Base-by-base conservation (phyloP, 139 green algal genomes). In the Edaphochlamys debaryana region DNA sequence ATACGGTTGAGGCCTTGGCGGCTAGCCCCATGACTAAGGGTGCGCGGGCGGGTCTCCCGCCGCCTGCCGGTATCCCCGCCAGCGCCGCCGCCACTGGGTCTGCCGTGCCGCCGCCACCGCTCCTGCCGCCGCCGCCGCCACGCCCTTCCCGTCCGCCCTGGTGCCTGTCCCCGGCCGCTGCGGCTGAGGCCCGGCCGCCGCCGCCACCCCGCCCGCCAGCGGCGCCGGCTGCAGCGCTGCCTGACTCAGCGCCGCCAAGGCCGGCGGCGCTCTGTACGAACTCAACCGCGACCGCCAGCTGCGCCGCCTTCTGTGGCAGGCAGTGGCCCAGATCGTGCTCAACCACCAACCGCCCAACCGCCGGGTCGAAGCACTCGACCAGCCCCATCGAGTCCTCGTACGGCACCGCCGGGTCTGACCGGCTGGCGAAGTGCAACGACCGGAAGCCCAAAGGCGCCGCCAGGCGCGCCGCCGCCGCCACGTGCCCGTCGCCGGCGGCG, bases 351-450 rank as follows among this genome's bases (percentile, higher is more conserved):
- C 85, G 78, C 30, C 25, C 27, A 5, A 48, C 5, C 0, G 23
- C 23, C n/a, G 36, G 41, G 25, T n/a, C 25, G 60, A 92, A 92
- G 60, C 75, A 86, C 3, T 63, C 50, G 42, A 68, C 73, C 38
- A 92, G 78, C 58, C 63, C 73, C 27, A 62, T 48, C 30, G 62
- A 80, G 11, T 87, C 76, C 29, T 30, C 78, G 22, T 54, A 45
- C 40, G 79, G 42, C n/a, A 93, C 87, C 42, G 83, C 30, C 30
- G 45, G 42, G 64, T 93, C 89, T 6, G 79, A 64, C 27, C 20
- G 34, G 67, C 89, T 86, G 52, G 77, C 74, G 36, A 90, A 84
- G 80, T 93, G 89, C 54, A 93, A 64, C 25, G 80, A 88, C 2
- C 80, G 22, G 52, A 89, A 69, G 7, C 64, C 63, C 80, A 89